phyloP scores from a whole-genome alignment of 164 flowering plant species.

The Berberis thunbergii region DNA sequence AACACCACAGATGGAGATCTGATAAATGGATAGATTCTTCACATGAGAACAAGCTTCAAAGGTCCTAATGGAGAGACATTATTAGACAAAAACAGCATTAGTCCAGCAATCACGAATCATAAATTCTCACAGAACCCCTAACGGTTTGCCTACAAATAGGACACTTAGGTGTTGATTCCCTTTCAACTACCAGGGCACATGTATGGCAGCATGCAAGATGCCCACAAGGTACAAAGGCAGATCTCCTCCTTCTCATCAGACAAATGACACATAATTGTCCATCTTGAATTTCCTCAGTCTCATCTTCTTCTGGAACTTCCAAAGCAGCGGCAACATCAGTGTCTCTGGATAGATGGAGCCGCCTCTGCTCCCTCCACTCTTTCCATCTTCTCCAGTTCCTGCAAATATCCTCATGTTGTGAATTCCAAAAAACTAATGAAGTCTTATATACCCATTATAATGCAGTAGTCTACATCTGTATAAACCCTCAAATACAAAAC shows the following conservation, averaged over 20 bases:
- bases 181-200: slow-evolving; percentile 60
- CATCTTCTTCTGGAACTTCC: slow-evolving; percentile 35
- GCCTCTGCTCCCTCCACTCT: slow-evolving; percentile 49
- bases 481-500: too few relatives aligned
- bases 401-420: not conserved
- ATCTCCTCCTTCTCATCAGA: slow-evolving; percentile 52
- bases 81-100: too few relatives aligned
- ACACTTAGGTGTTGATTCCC: slow-evolving; percentile 58
- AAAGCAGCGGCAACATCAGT: slow-evolving; percentile 1
- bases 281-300: slow-evolving; percentile 44
- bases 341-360: slow-evolving; percentile 13
- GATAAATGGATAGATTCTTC: too few relatives aligned
- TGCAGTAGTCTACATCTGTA: too few relatives aligned
- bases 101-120: not conserved
- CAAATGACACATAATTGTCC: slow-evolving; percentile 78
- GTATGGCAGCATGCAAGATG: slow-evolving; percentile 79
- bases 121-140: slow-evolving; percentile 40
- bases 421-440: too few relatives aligned
- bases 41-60: too few relatives aligned
- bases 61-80: too few relatives aligned
- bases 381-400: slow-evolving; percentile 84
- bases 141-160: slow-evolving; percentile 79
- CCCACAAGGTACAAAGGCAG: slow-evolving; percentile 89
- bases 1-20: too few relatives aligned
- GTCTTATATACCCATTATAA: too few relatives aligned